Evolutionary conservation across 495 filamentous ascomycete species (phyloP).

Genomic region (Penicillium egyptiacum): DNA sequence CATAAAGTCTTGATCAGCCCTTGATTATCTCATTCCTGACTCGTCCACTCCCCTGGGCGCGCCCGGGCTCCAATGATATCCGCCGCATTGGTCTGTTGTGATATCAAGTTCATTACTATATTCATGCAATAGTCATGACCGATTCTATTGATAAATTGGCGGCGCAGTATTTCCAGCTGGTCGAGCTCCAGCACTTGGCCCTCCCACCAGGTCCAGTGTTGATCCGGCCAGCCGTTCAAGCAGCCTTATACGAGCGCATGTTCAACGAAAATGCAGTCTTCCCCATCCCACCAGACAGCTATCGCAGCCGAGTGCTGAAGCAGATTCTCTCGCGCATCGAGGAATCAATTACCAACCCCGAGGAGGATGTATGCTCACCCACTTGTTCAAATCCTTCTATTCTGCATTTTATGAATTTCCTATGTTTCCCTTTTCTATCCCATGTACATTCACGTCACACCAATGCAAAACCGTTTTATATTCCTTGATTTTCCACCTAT

Average conservation of each 20-base stretch:
- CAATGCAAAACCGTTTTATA: slow-evolving; percentile 1
- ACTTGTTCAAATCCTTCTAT: slow-evolving; percentile 7
- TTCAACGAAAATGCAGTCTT: slow-evolving; percentile 57
- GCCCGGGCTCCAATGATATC: slow-evolving; percentile 11
- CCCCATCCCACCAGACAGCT: slow-evolving; percentile 61
- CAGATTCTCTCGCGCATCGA: slow-evolving; percentile 65
- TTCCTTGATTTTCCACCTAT: neutral
- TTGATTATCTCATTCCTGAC: slow-evolving; percentile 11
- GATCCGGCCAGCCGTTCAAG: slow-evolving; percentile 56
- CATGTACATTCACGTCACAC: slow-evolving; percentile 2
- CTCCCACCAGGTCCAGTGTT: slow-evolving; percentile 56
- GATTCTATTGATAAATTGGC: slow-evolving; percentile 29
- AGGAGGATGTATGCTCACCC: slow-evolving; percentile 70
- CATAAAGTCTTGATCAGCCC: neutral
- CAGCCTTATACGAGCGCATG: slow-evolving; percentile 58
- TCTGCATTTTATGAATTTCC: neutral
- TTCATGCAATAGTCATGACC: slow-evolving; percentile 12
- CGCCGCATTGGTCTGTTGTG: slow-evolving; percentile 1
- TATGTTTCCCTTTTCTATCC: slow-evolving; percentile 5
- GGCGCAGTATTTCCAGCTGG: slow-evolving; percentile 67
- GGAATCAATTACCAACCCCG: slow-evolving; percentile 67
- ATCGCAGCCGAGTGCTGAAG: slow-evolving; percentile 73
- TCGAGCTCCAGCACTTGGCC: slow-evolving; percentile 54
- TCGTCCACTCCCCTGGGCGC: neutral
- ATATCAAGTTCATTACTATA: slow-evolving; percentile 12